Conservation (phyloP, 805 yeast genomes). For the Candida maltosa region DNA sequence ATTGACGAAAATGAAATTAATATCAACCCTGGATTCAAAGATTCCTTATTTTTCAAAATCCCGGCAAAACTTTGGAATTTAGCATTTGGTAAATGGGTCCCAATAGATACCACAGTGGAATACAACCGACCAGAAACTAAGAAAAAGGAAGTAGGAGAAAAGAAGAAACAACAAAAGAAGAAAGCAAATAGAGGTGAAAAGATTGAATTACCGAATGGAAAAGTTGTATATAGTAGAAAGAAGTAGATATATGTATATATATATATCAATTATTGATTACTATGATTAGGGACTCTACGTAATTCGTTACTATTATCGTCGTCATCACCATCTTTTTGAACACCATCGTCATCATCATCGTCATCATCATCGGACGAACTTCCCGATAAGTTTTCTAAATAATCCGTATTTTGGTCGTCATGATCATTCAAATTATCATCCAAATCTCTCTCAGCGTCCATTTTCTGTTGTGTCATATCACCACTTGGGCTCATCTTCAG, state of each 20-base stretch:
- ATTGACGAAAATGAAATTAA: conserved; percentile 48
- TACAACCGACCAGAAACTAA: conserved; percentile 11
- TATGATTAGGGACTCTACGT: conserved; percentile 40
- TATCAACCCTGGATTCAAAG: conserved; percentile 45
- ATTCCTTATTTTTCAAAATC: conserved; percentile 41
- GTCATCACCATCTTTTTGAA: conserved; percentile 13
- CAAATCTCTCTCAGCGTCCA: conserved; percentile 25
- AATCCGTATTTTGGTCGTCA: conserved; percentile 25
- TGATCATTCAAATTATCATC: conserved; percentile 12
- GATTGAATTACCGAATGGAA: conserved; percentile 58
- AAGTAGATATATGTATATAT: conserved; percentile 8
- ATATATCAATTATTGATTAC: no score
- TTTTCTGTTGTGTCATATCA: conserved; percentile 13
- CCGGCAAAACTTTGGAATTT: conserved; percentile 45
- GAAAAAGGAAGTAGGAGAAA: conserved; percentile 9
- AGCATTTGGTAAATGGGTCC: conserved; percentile 32
- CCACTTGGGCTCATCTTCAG: conserved; percentile 31
- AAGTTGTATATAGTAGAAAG: conserved; percentile 41
- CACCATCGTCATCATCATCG: conserved; percentile 17
- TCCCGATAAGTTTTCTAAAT: conserved; percentile 39
- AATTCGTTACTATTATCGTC: conserved; percentile 31
- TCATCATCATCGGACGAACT: conserved; percentile 35
- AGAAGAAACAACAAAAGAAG: conserved; percentile 25
- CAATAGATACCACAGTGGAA: conserved; percentile 15
- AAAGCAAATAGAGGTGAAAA: conserved; percentile 39